Evolutionary conservation across 768 basidiomycete species (phyloP).

Genomic region (Gautieria morchelliformis): DNA sequence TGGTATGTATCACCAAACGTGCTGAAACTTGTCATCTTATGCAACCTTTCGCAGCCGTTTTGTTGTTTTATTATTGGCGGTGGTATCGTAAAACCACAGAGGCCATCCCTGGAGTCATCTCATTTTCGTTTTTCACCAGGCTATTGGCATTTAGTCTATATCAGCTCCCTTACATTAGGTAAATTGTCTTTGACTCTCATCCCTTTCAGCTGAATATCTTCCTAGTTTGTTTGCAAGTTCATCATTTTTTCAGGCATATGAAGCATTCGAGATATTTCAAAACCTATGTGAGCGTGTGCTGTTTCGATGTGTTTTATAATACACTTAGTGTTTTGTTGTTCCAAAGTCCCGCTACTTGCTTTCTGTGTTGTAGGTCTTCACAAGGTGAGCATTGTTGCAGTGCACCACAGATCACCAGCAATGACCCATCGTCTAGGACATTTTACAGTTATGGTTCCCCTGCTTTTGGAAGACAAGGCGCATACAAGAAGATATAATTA

Average conservation of each 20-base stretch:
- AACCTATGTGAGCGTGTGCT: not conserved
- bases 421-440: not conserved
- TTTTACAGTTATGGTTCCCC: not conserved
- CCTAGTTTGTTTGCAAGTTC: not conserved
- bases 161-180: not conserved
- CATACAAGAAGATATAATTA: too few relatives aligned
- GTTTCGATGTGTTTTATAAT: not conserved
- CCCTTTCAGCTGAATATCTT: not conserved
- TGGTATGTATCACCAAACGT: not conserved
- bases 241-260: not conserved
- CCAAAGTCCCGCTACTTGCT: not conserved
- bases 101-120: not conserved
- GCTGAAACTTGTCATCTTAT: not conserved
- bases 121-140: not conserved
- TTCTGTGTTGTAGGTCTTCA: constrained; percentile 3
- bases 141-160: not conserved
- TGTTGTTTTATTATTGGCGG: not conserved
- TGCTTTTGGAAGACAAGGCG: not conserved
- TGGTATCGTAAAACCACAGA: not conserved
- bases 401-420: not conserved
- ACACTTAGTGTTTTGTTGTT: not conserved
- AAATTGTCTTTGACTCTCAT: not conserved
- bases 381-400: not conserved
- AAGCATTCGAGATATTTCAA: not conserved
- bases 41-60: not conserved